Base-by-base conservation (phyloP, 441 rosid species). In the Syzygium syzygioides region DNA sequence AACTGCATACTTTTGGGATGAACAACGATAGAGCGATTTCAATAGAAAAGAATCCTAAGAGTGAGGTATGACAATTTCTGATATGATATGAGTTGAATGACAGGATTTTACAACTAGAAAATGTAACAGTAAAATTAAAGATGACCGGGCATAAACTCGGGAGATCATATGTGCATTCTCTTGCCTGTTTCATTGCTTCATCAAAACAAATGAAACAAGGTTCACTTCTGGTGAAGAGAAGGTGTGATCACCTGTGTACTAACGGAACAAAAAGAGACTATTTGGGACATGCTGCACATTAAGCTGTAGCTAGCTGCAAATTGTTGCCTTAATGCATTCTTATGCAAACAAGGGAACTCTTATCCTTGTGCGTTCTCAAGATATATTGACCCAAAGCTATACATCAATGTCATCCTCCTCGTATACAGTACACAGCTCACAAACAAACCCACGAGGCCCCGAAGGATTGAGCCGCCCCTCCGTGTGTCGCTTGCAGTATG, bases 401-500 rank as follows among this genome's bases (percentile, higher is more conserved):
- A 71, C 28, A 37, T 71, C 83, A 23, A 71, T 37, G 48, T 37
- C 83, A 6, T 37, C 83, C 52, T 71, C 83, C 83, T 12, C 83
- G 52, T 41, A 41, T 3, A 12, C n/a, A 23, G 83, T 14, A 90
- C 99, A 97, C 88, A 91, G 91, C 85, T 93, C 91, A 28, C 99
- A 95, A 87, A 93, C 89, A 88, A 94, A 95, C 64, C 93, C 94
- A 50, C 88, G 32, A 17, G 80, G 87, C n/a, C 85, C 62, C 11
- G 86, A n/a, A 54, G 90, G 59, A 86, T 91, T 41, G 54, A 87
- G 52, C 88, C 53, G 92, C 52, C 55, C 87, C 88, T 85, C 34
- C 6, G 54, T 32, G 60, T 98, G 97, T n/a, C 9, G 91, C 59
- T 90, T 89, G 86, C 99, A 97, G 50, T 95, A 95, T 3, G 98